Percentiles rank a stretch among this genome's conserved stretches.
These are phyloP conservation scores for Phoma sp. DNA, from an alignment of 2,329 filamentous ascomycete genomes.

Conservation along the genomic window DNA sequence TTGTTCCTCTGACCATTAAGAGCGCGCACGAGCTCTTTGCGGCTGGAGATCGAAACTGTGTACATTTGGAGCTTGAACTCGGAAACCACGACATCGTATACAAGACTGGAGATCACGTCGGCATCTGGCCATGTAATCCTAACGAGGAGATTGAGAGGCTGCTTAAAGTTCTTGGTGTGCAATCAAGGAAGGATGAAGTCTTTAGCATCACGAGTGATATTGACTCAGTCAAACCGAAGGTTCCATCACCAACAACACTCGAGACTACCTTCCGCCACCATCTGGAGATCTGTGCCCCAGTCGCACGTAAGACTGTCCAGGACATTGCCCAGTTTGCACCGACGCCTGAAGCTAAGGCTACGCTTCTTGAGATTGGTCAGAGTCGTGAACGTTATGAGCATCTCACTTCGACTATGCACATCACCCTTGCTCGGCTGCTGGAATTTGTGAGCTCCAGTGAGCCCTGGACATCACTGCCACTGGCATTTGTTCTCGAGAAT, in stretches of 20 bases:
- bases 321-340: constrained; percentile 51
- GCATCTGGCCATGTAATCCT: constrained; percentile 51
- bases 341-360: constrained; percentile 35
- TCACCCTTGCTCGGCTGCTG: constrained; percentile 49
- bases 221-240: constrained; percentile 36
- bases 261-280: constrained; percentile 53
- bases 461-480: constrained; percentile 43
- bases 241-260: constrained; percentile 51
- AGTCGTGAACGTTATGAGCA: constrained; percentile 44
- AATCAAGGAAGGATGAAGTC: constrained; percentile 19
- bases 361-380: constrained; percentile 38
- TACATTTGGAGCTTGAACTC: constrained; percentile 52
- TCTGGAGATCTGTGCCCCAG: constrained; percentile 54
- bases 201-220: constrained; percentile 41
- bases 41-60: constrained; percentile 46
- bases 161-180: constrained; percentile 35
- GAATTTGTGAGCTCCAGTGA: constrained; percentile 31
- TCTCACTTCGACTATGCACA: constrained; percentile 39
- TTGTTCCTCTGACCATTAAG: constrained; percentile 41
- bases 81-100: constrained; percentile 46
- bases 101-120: constrained; percentile 54
- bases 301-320: constrained; percentile 49
- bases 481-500: constrained; percentile 41
- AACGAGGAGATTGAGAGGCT: constrained; percentile 46
- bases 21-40: constrained; percentile 45